Percentiles rank a stretch among this genome's conserved stretches.
phyloP scores from a whole-genome alignment of 768 basidiomycete species.

The Dendrothele bispora region DNA sequence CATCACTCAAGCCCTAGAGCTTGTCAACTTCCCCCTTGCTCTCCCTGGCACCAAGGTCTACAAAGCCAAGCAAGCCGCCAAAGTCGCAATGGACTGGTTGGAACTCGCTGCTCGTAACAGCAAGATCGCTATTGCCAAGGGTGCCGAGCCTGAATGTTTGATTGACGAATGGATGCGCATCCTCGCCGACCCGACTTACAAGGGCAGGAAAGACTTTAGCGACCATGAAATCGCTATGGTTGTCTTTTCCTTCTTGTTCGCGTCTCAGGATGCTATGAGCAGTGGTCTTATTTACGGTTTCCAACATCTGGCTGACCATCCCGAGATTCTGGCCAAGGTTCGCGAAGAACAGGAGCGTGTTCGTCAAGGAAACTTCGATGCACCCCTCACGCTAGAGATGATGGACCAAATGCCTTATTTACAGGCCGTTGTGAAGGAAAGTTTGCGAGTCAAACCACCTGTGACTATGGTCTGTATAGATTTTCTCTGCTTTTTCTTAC shows the following conservation, averaged over 20 bases:
- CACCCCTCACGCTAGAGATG: conserved; percentile 82
- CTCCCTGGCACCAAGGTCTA: conserved; percentile 96
- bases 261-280: conserved; percentile 97
- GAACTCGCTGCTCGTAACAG: conserved; percentile 74
- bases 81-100: conserved; percentile 79
- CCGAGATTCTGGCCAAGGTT: conserved; percentile 84
- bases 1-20: conserved; percentile 92
- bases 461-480: conserved; percentile 81
- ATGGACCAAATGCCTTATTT: conserved; percentile 93
- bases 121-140: conserved; percentile 80
- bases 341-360: conserved; percentile 87
- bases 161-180: conserved; percentile 89
- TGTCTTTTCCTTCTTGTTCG: conserved; percentile 94
- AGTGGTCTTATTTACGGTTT: conserved; percentile 94
- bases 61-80: conserved; percentile 89
- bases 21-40: conserved; percentile 98
- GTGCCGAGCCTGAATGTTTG: conserved; percentile 83
- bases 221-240: conserved; percentile 98
- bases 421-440: conserved; percentile 91
- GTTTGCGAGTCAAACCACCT: conserved; percentile 86
- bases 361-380: conserved; percentile 73
- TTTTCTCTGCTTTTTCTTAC: neutral
- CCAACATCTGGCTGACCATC: conserved; percentile 94
- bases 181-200: conserved; percentile 65
- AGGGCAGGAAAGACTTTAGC: conserved; percentile 84